These are phyloP conservation scores for Barbarea vulgaris DNA, from an alignment of 345 rosid species.

Conservation along the genomic window DNA sequence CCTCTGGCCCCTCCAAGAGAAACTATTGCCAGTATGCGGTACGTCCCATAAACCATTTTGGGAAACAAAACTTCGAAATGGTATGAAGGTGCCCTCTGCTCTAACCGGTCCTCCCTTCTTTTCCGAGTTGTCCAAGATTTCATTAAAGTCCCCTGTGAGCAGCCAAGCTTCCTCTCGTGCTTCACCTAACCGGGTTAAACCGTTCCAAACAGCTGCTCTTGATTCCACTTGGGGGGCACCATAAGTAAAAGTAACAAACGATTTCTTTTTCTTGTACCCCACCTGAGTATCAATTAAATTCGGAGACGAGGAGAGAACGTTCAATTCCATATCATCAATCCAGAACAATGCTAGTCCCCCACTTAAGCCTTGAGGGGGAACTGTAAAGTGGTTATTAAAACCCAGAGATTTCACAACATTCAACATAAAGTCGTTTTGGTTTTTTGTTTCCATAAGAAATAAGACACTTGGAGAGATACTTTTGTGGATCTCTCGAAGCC, in stretches of 20 bases:
- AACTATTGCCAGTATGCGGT: rapidly evolving
- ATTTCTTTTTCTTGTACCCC: rapidly evolving
- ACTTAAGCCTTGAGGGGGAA: too few relatives aligned
- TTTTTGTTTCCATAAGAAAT: too few relatives aligned
- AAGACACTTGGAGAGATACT: too few relatives aligned
- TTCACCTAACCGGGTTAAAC: rapidly evolving
- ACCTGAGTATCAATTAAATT: neutral
- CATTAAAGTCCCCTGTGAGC: neutral
- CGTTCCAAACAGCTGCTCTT: neutral
- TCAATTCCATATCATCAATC: neutral
- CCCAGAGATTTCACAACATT: too few relatives aligned
- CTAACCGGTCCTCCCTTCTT: neutral
- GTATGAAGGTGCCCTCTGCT: neutral
- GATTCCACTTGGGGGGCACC: neutral
- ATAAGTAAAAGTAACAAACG: neutral
- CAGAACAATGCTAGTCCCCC: neutral
- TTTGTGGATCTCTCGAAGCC: too few relatives aligned
- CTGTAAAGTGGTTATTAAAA: too few relatives aligned
- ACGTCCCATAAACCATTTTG: neutral
- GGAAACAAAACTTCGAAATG: too few relatives aligned
- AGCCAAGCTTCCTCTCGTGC: neutral
- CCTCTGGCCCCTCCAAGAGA: neutral
- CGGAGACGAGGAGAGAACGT: neutral
- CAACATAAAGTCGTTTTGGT: too few relatives aligned
- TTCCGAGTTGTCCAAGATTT: too few relatives aligned